These are phyloP conservation scores for Leccinum disarticulatum DNA, from an alignment of 768 basidiomycete species.

Conservation along the genomic window DNA sequence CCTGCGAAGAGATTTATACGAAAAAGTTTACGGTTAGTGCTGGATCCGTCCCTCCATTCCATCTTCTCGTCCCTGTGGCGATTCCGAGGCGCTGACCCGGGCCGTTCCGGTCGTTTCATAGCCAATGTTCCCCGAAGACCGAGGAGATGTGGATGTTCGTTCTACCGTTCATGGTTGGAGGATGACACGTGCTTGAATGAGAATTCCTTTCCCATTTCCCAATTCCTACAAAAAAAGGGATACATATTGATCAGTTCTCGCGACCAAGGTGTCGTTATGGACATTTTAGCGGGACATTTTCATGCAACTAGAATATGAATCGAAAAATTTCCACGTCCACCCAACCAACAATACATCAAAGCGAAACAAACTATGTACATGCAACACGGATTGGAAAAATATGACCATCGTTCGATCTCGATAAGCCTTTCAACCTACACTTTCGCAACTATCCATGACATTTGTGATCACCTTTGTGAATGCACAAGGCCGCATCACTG, in stretches of 20 bases:
- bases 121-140: slow-evolving; percentile 91
- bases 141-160: slow-evolving; percentile 73
- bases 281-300: too few relatives aligned
- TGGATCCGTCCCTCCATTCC: background rate
- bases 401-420: background rate
- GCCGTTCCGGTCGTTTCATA: slow-evolving; percentile 27
- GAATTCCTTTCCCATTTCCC: background rate
- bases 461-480: background rate
- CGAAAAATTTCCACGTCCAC: background rate
- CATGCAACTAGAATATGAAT: background rate
- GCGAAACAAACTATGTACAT: background rate
- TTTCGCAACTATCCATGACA: background rate
- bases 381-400: background rate
- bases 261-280: background rate
- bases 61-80: background rate
- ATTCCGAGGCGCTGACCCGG: background rate
- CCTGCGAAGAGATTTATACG: slow-evolving; percentile 65
- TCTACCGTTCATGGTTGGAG: slow-evolving; percentile 87
- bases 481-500: background rate
- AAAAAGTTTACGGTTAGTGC: slow-evolving; percentile 58
- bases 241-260: background rate
- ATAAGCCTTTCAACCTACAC: background rate
- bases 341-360: background rate
- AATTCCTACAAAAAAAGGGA: background rate
- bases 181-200: slow-evolving; percentile 34